Conservation (phyloP, 1,139 yeast genomes). For the Zygoascus meyerae region DNA sequence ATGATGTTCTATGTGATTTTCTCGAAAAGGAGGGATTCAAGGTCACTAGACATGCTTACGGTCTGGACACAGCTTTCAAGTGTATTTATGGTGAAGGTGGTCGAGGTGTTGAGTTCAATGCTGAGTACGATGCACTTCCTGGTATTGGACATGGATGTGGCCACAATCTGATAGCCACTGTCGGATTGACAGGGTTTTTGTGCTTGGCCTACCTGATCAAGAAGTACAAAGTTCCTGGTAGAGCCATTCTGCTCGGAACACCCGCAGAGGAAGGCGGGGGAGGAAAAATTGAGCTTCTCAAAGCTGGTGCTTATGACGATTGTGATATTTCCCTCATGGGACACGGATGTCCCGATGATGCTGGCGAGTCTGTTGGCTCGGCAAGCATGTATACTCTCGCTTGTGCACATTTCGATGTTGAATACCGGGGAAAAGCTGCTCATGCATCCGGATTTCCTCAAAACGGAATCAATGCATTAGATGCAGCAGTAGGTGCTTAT, state of each 20-base stretch:
- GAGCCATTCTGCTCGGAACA: slow-evolving; percentile 27
- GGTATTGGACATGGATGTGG: slow-evolving; percentile 30
- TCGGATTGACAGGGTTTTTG: slow-evolving; percentile 21
- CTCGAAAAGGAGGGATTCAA: slow-evolving; percentile 10
- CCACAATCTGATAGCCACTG: slow-evolving; percentile 27
- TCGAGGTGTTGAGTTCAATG: slow-evolving; percentile 9
- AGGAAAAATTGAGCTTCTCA: slow-evolving; percentile 24
- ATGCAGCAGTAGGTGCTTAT: slow-evolving; percentile 12
- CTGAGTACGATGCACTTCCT: slow-evolving; percentile 26
- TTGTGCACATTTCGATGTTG: slow-evolving; percentile 1
- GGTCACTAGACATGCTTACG: slow-evolving; percentile 14
- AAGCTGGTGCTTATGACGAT: slow-evolving; percentile 26
- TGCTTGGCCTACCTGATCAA: slow-evolving; percentile 22
- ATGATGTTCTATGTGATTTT: slow-evolving; percentile 12
- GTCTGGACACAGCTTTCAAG: slow-evolving; percentile 15
- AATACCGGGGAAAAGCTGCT: slow-evolving; percentile 12
- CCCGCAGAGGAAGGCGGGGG: slow-evolving; percentile 31
- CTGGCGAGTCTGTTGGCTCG: neutral
- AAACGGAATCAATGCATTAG: slow-evolving; percentile 15
- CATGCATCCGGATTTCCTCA: slow-evolving; percentile 14
- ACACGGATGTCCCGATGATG: slow-evolving; percentile 18
- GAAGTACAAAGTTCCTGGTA: slow-evolving; percentile 23
- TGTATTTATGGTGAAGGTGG: slow-evolving; percentile 11
- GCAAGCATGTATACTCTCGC: neutral
- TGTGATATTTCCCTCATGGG: slow-evolving; percentile 27